Evolutionary conservation across 257 asterid species (phyloP), one percentile per base, ranked within the genome.

Genomic region (Schizonepeta tenuifolia): DNA sequence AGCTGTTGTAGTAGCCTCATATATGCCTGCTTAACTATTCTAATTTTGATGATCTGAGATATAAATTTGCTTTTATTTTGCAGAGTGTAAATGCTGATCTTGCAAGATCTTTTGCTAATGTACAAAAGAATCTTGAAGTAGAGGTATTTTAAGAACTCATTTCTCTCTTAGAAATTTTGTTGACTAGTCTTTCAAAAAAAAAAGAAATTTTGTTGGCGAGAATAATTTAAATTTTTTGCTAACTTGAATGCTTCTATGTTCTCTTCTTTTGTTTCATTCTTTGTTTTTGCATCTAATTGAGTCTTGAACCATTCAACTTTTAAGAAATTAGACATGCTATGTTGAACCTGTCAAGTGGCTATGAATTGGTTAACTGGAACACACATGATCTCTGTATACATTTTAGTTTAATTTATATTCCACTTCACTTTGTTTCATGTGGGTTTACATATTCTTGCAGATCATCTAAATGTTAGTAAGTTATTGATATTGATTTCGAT

Each of bases 41-140:
- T 67, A 7, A 51, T 51, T 78, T 24, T 8, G 9, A 47, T 56
- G 24, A 28, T 24, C 35, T 57, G 14, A 54, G 61, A 57, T 43
- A 14, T 54, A 50, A 59, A 71, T 67, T 57, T 56, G 10, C 68
- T 67, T 58, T 75, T 72, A 7, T 76, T 67, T 76, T 81, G 85
- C 89, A 95, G 99, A 83, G 90, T 38, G 85, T 72, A 33, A 92
- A 90, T 88, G 98, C 97, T 67, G 95, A 88, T 77, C 97, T 95
- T 67, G 86, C 98, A 28, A 88, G 88, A 83, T 86, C 96, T 58
- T 85, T 95, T 44, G 99, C 98, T 67, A 79, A 80, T 71, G 83
- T 78, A 33, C 98, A 92, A 83, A 87, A 87, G 86, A 85, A 78
- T 80, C 91, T 95, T 77, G 95, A 87, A 82, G 75, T 80, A 35